These are phyloP conservation scores for Arthrobotrys entomopaga DNA, from an alignment of 2,329 filamentous ascomycete genomes.

Conservation along the genomic window DNA sequence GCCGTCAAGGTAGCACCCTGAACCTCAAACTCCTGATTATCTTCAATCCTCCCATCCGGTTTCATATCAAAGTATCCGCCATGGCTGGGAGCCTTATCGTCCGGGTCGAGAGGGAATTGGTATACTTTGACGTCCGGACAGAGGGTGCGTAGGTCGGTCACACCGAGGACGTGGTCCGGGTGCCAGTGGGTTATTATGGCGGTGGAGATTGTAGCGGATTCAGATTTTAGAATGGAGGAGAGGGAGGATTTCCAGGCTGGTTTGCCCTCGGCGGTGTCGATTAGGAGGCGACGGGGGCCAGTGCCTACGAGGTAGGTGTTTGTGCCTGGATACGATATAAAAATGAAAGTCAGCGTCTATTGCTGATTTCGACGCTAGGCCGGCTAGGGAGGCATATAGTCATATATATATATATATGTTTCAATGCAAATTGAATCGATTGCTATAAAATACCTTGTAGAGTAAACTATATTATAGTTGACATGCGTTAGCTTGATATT, in stretches of 20 bases:
- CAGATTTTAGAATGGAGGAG: conserved; percentile 71
- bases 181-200: conserved; percentile 93
- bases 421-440: too few relatives aligned
- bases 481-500: conserved; percentile 19
- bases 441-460: conserved; percentile 67
- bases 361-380: neutral
- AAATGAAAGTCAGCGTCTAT: neutral
- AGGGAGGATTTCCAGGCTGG: conserved; percentile 77
- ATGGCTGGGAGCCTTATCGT: conserved; percentile 63
- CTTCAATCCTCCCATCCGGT: conserved; percentile 65
- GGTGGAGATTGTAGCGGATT: conserved; percentile 74
- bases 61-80: conserved; percentile 62
- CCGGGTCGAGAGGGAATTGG: conserved; percentile 70
- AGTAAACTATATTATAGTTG: conserved; percentile 66
- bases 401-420: neutral
- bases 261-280: conserved; percentile 89
- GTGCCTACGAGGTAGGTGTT: conserved; percentile 94
- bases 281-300: conserved; percentile 76
- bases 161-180: conserved; percentile 81
- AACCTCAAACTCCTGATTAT: conserved; percentile 68
- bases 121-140: conserved; percentile 73
- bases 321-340: conserved; percentile 67
- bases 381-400: neutral
- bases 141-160: conserved; percentile 73
- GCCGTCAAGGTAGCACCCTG: conserved; percentile 75